phyloP scores from a whole-genome alignment of 164 flowering plant genomes.

The Annona squamosa region DNA sequence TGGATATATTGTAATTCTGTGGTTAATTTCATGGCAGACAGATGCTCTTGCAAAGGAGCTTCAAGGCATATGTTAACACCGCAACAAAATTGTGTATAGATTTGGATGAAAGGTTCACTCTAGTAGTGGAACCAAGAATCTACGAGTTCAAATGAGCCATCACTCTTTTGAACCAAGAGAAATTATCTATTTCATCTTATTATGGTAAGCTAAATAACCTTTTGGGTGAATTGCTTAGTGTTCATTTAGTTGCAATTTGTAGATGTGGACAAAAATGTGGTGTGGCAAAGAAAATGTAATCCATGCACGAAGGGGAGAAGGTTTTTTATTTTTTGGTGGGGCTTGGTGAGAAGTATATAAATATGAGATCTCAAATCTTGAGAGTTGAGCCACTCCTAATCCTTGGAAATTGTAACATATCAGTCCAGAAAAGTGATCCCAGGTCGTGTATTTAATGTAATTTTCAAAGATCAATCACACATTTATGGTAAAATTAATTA shows the following conservation, averaged over 20 bases:
- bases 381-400: not conserved
- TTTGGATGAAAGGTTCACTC: too few species aligned
- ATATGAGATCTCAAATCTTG: not conserved
- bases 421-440: too few species aligned
- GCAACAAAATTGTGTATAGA: too few species aligned
- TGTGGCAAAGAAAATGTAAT: not conserved
- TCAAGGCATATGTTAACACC: too few species aligned
- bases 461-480: too few species aligned
- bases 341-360: not conserved
- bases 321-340: not conserved
- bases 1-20: not conserved
- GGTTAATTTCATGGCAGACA: not conserved
- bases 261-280: not conserved
- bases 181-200: not conserved
- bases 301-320: not conserved
- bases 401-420: too few species aligned
- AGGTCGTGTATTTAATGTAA: too few species aligned
- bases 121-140: too few species aligned
- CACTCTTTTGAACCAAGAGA: not conserved
- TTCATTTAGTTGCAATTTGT: not conserved
- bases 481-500: too few species aligned
- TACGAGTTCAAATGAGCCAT: not conserved
- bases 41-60: not conserved
- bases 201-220: not conserved
- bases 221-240: not conserved